Percentiles rank a stretch among this genome's conserved stretches.
Evolutionary conservation across 2,329 filamentous ascomycete genomes (phyloP).

Genomic region (Cyphellophora attinorum): DNA sequence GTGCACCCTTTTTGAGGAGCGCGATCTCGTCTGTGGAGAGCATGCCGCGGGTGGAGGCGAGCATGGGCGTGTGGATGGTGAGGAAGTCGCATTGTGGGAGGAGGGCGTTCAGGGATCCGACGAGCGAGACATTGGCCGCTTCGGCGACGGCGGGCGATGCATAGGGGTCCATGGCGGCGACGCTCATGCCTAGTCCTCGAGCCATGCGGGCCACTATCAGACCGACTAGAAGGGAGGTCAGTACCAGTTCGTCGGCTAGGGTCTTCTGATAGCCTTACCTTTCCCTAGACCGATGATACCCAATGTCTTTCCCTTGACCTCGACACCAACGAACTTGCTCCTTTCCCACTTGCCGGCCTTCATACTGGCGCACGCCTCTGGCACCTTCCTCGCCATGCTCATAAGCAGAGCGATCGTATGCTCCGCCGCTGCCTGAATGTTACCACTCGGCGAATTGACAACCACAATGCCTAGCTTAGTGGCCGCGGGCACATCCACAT

Average conservation of each 20-base stretch:
- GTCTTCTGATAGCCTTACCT: slow-evolving; percentile 31
- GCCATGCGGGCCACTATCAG: slow-evolving; percentile 72
- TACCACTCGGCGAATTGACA: slow-evolving; percentile 69
- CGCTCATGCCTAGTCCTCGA: slow-evolving; percentile 65
- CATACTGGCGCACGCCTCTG: slow-evolving; percentile 57
- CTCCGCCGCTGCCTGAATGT: slow-evolving; percentile 71
- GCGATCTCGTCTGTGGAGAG: slow-evolving; percentile 57
- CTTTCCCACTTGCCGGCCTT: slow-evolving; percentile 69
- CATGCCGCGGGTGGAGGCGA: slow-evolving; percentile 67
- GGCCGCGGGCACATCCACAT: slow-evolving; percentile 65
- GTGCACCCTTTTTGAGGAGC: slow-evolving; percentile 63
- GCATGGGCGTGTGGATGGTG: slow-evolving; percentile 71
- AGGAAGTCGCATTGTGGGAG: slow-evolving; percentile 64
- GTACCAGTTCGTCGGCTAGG: slow-evolving; percentile 1
- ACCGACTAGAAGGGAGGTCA: slow-evolving; percentile 42
- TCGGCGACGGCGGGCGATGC: slow-evolving; percentile 63
- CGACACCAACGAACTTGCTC: slow-evolving; percentile 63
- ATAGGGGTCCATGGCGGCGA: slow-evolving; percentile 68
- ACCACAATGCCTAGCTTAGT: slow-evolving; percentile 68
- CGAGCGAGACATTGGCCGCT: slow-evolving; percentile 56
- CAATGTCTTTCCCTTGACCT: slow-evolving; percentile 67
- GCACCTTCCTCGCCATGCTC: slow-evolving; percentile 64
- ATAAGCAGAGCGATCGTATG: slow-evolving; percentile 68
- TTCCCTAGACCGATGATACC: slow-evolving; percentile 75
- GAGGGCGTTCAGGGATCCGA: slow-evolving; percentile 49